Evolutionary conservation across 768 basidiomycete species (phyloP).

Genomic region (Suillus cothurnatus): DNA sequence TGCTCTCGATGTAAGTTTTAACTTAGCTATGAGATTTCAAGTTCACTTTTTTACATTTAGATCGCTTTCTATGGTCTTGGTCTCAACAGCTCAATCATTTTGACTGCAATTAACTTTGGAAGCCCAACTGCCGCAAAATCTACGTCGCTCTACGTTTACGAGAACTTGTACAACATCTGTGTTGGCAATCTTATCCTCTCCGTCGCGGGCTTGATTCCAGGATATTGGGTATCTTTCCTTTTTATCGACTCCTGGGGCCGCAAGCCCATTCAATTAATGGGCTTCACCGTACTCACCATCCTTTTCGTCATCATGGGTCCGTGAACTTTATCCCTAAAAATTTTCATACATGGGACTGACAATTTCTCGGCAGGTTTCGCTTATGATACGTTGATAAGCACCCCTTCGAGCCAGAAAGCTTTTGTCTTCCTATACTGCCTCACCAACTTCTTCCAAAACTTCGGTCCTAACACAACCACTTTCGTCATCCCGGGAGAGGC

Average conservation of each 20-base stretch:
- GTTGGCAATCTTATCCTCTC: constrained; percentile 80
- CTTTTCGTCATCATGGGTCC: constrained; percentile 72
- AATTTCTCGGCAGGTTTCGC: constrained; percentile 54
- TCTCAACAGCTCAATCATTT: constrained; percentile 78
- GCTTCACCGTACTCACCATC: constrained; percentile 66
- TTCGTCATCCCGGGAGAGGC: constrained; percentile 82
- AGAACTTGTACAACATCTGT: constrained; percentile 62
- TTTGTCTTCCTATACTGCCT: constrained; percentile 87
- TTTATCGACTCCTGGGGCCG: constrained; percentile 81
- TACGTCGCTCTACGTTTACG: constrained; percentile 48
- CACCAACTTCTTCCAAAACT: constrained; percentile 89
- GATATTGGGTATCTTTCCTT: constrained; percentile 60
- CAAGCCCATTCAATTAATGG: constrained; percentile 81
- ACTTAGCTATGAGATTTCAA: background rate
- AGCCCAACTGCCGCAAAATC: constrained; percentile 28
- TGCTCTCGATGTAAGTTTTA: constrained; percentile 67
- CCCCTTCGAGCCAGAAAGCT: constrained; percentile 43
- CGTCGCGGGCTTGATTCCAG: constrained; percentile 79
- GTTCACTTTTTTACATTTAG: constrained; percentile 32
- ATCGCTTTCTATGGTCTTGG: constrained; percentile 90
- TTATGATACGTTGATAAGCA: constrained; percentile 57
- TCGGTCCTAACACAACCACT: constrained; percentile 80
- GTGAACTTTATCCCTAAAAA: constrained; percentile 17
- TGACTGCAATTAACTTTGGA: constrained; percentile 71
- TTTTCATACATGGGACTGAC: constrained; percentile 3